A percentile compares a stretch with the other conserved stretches of the same genome.
Conservation (phyloP, 345 rosid species). For the Acer saccharum region DNA sequence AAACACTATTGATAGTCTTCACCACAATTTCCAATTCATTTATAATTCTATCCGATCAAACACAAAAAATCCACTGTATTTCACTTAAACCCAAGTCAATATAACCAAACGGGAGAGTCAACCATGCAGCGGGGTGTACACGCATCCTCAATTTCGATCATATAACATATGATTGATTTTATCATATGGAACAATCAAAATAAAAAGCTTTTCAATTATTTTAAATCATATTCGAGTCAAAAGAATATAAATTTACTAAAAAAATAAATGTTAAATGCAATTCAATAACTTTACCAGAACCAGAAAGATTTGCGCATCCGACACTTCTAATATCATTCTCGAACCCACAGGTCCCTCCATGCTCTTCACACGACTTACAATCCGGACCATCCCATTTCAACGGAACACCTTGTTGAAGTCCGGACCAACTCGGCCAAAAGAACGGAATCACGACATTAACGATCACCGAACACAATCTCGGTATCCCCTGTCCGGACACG, state of each 20-base stretch:
- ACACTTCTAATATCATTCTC: neutral
- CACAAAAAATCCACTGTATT: neutral
- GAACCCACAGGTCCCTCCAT: slow-evolving; percentile 41
- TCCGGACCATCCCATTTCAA: slow-evolving; percentile 45
- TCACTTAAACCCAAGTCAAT: neutral
- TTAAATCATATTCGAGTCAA: no score
- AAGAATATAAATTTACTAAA: no score
- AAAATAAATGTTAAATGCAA: no score
- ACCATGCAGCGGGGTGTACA: no score
- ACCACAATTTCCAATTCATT: neutral
- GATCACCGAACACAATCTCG: slow-evolving; percentile 22
- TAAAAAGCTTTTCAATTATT: no score
- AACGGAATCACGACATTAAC: slow-evolving; percentile 24
- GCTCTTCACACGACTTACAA: slow-evolving; percentile 37
- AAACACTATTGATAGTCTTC: no score
- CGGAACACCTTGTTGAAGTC: slow-evolving; percentile 4
- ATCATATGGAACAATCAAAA: no score
- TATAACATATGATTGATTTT: no score
- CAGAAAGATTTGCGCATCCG: slow-evolving; percentile 32
- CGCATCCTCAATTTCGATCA: no score
- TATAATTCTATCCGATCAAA: neutral
- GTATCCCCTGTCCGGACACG: neutral
- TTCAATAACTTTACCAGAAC: neutral
- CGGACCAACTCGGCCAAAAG: slow-evolving; percentile 7
- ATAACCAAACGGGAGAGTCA: no score